Base-by-base conservation (phyloP, 2,329 filamentous ascomycete species). In the Zymoseptoria brevis region DNA sequence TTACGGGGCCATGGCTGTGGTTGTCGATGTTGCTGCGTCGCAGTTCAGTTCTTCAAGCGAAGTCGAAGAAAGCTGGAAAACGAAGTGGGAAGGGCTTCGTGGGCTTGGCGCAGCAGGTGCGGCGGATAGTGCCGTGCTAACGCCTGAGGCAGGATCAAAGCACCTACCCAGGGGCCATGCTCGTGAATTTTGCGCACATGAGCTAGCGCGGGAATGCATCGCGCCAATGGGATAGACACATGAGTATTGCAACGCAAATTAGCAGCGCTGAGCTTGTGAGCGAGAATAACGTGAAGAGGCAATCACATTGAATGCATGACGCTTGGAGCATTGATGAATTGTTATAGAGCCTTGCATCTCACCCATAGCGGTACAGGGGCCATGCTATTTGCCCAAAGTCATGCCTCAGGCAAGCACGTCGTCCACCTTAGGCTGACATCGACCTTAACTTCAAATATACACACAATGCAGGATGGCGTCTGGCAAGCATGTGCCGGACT, bases 1-100 rank as follows among this genome's bases (percentile, higher is more conserved):
- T 65, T 67, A 67, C 70, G 74, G 74, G 64, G 75, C 75, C 76
- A 78, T 79, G 69, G 66, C 75, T 67, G 72, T 64, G 54, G 63
- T 72, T 64, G 66, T 71, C 64, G 70, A 68, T 54, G 54, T 54
- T 54, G 59, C 48, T 58, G 57, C 51, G 35, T 45, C 35, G 35
- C 35, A 45, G 35, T 45, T 45, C 35, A 11, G 13, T n/a, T 45
- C 35, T 13, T 11, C 1, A 45, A 16, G 9, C 35, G 16, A 41
- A 45, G 3, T 45, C 35, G 16, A 45, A 29, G 13, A 45, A 45
- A 13, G 35, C 35, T 41, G 35, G 35, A 41, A 41, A 41, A 41
- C 35, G 35, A 45, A 45, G 35, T 45, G 35, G 35, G 35, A 41
- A 45, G 35, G 35, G 35, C 35, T 16, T 45, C 35, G 35, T 45